These are phyloP conservation scores for Boechera divaricarpa DNA, from an alignment of 345 rosid species.

Conservation along the genomic window DNA sequence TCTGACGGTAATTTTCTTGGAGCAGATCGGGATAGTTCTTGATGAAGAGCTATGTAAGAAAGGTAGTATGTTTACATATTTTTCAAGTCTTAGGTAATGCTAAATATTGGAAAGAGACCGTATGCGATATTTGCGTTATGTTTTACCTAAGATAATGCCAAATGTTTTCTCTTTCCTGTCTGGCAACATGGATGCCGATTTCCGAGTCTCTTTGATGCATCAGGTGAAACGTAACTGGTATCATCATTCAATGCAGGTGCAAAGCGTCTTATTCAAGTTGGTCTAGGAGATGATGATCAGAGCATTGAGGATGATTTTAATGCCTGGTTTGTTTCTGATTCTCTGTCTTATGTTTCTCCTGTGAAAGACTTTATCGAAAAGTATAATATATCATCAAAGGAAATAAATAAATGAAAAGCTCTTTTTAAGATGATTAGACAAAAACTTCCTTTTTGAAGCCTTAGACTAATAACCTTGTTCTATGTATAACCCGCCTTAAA, in stretches of 20 bases:
- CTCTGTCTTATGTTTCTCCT: slow-evolving; percentile 9
- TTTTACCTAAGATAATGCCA: slow-evolving; percentile 1
- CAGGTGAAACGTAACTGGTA: slow-evolving; percentile 1
- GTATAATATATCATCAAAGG: no score
- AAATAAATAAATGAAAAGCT: no score
- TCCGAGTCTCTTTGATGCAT: slow-evolving; percentile 18
- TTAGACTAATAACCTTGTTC: no score
- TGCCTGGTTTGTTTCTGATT: slow-evolving; percentile 56
- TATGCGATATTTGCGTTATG: neutral
- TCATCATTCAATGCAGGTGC: slow-evolving; percentile 56
- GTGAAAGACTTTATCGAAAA: slow-evolving; percentile 12
- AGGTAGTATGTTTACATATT: slow-evolving; percentile 47
- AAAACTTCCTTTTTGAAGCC: no score
- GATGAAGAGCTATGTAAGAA: slow-evolving; percentile 65
- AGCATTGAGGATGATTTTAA: slow-evolving; percentile 95
- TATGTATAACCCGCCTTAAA: no score
- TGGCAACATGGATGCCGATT: slow-evolving; percentile 13
- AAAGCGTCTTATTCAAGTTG: slow-evolving; percentile 69
- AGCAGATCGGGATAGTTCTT: slow-evolving; percentile 66
- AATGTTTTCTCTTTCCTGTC: neutral
- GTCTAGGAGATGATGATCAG: slow-evolving; percentile 99
- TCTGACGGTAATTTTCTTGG: slow-evolving; percentile 17
- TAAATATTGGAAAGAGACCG: slow-evolving; percentile 5
- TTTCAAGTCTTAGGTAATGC: neutral
- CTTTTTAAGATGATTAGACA: no score